Evolutionary conservation across 2,329 filamentous ascomycete genomes (phyloP), one percentile per base, ranked within the genome.

Genomic region (Macroventuria anomochaeta): DNA sequence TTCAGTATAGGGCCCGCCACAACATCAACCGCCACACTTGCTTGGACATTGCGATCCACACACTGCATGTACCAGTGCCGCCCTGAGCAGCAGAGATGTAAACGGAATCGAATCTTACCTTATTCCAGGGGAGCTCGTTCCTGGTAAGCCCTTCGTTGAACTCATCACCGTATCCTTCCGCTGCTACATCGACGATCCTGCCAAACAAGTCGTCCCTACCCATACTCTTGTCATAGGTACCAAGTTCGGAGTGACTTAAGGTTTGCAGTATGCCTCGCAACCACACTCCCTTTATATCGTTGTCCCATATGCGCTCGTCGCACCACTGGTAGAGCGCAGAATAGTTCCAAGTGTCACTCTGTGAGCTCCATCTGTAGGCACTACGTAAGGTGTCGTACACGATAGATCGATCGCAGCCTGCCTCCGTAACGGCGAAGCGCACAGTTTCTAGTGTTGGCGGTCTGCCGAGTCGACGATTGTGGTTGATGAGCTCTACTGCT

Each of bases 401-500:
- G 41, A 74, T 67, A 1, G 64, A 69, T 3, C 68, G 55, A 47
- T 68, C 57, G 53, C 71, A 74, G 1, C 59, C 64, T 15, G 62
- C 69, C 37, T 73, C 62, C 2, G 65, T 43, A 3, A 72, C 67
- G 4, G 70, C 66, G 17, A 69, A 71, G 4, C 47, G 50, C 0
- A 74, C 58, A 7, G 50, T 59, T 7, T 60, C 57, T 11, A 72
- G 26, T 5, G 31, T 50, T 2, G 71, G 65, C 2, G 61, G 40
- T 46, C 61, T 65, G 0, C 70, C 71, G 2, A 74, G 59, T 1
- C 70, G 59, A 8, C 70, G 59, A 28, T 71, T 70, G 29, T 72
- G 65, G 29, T 72, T 71, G 55, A 73, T 72, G 0, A 72, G 56
- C 38, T 72, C 66, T 6, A 74, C 69, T 5, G 62, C 71, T n/a